Conservation (phyloP, 2,329 filamentous ascomycete species). For the Fusarium clavum region DNA sequence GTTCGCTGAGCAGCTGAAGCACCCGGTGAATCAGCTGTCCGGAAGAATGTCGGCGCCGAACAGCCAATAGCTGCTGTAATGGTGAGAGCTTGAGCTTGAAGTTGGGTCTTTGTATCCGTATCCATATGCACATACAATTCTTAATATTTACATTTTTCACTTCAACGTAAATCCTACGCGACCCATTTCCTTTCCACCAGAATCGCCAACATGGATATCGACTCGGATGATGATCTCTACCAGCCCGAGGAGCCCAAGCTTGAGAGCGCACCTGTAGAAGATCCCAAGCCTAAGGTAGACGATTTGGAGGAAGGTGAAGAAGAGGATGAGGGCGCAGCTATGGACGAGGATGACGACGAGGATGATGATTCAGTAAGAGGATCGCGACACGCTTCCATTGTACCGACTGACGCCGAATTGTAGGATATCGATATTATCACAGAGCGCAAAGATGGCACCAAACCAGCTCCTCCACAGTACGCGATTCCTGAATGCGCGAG, state of each 20-base stretch:
- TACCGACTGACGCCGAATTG: conserved; percentile 12
- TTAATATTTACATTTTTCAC: background rate
- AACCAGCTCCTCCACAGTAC: conserved; percentile 68
- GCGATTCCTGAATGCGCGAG: conserved; percentile 44
- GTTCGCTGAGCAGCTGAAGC: conserved; percentile 20
- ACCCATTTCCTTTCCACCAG: background rate
- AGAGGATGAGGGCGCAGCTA: conserved; percentile 69
- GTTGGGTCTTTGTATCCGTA: conserved; percentile 27
- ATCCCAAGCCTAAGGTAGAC: conserved; percentile 57
- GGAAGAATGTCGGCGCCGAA: conserved; percentile 48
- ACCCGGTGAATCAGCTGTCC: conserved; percentile 9
- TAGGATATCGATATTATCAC: conserved; percentile 77
- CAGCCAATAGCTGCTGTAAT: conserved; percentile 23
- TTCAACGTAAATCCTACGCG: background rate
- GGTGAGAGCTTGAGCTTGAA: conserved; percentile 37
- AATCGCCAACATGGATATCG: conserved; percentile 68
- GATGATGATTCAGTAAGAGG: conserved; percentile 59
- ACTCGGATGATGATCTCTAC: conserved; percentile 77
- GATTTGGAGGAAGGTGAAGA: conserved; percentile 74
- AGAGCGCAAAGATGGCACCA: conserved; percentile 73
- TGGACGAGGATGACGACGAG: conserved; percentile 61
- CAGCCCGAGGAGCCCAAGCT: conserved; percentile 67
- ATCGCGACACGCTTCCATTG: background rate
- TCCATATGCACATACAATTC: background rate
- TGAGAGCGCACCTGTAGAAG: conserved; percentile 47